Percentiles rank a stretch among this genome's conserved stretches.
Conservation (phyloP, 2,329 filamentous ascomycete genomes). For the Lomentospora prolificans region DNA sequence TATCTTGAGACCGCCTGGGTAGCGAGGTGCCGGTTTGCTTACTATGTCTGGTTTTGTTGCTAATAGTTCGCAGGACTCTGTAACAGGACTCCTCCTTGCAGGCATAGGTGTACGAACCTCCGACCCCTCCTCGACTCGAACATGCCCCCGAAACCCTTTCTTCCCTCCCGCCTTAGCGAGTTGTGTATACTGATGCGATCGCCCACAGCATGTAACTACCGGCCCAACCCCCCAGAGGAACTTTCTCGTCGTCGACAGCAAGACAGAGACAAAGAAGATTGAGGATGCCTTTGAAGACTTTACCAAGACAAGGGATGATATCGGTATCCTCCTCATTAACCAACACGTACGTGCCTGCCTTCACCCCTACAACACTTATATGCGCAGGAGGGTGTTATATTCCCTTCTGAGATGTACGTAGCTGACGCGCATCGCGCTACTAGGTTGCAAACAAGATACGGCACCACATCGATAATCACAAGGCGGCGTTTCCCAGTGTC, state of each 20-base stretch:
- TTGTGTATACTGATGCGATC: not conserved
- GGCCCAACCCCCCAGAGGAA: slow-evolving; percentile 90
- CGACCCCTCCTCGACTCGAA: not conserved
- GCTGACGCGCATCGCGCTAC: not conserved
- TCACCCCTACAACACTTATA: too few relatives aligned
- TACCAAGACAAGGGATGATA: slow-evolving; percentile 85
- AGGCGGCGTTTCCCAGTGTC: slow-evolving; percentile 88
- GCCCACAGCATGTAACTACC: slow-evolving; percentile 70
- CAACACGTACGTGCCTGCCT: slow-evolving; percentile 69
- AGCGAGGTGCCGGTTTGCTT: not conserved
- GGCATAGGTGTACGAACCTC: slow-evolving; percentile 68
- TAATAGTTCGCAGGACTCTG: slow-evolving; percentile 65
- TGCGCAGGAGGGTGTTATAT: too few relatives aligned
- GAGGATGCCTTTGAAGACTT: slow-evolving; percentile 86
- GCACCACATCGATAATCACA: slow-evolving; percentile 81
- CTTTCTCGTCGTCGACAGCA: slow-evolving; percentile 90
- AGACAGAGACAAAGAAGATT: slow-evolving; percentile 82
- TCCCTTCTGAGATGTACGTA: not conserved
- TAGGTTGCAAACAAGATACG: slow-evolving; percentile 93
- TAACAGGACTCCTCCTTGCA: slow-evolving; percentile 88
- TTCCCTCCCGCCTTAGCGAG: not conserved
- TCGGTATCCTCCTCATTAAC: slow-evolving; percentile 93
- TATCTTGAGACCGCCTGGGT: not conserved
- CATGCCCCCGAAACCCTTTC: not conserved
- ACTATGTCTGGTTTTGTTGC: slow-evolving; percentile 9